Conservation (phyloP, 208 protist genomes). For the Herpetomonas muscarum region DNA sequence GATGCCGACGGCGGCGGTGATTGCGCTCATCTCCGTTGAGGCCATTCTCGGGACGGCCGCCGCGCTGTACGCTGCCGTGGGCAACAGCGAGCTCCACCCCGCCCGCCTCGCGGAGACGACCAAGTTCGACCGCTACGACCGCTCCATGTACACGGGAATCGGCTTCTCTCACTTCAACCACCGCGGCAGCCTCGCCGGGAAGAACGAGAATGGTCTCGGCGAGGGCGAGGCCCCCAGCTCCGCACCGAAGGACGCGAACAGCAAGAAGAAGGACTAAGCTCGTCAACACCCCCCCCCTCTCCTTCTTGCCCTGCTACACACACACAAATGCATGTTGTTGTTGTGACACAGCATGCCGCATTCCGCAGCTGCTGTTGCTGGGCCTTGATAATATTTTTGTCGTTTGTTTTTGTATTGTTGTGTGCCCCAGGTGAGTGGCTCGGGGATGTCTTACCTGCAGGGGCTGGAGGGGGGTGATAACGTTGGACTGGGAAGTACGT, state of each 20-base stretch:
- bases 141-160: conserved; percentile 52
- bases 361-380: too few relatives aligned
- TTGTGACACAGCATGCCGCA: too few relatives aligned
- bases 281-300: neutral
- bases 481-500: too few relatives aligned
- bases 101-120: conserved; percentile 63
- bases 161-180: conserved; percentile 89
- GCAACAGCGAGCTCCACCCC: conserved; percentile 29
- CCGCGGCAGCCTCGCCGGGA: conserved; percentile 40
- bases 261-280: conserved; percentile 41
- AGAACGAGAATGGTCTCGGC: conserved; percentile 9
- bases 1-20: conserved; percentile 6
- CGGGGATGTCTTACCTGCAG: too few relatives aligned
- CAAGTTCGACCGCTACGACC: conserved; percentile 60
- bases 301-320: too few relatives aligned
- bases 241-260: conserved; percentile 26
- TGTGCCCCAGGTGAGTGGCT: too few relatives aligned
- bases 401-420: too few relatives aligned
- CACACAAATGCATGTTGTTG: too few relatives aligned
- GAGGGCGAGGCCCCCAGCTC: conserved; percentile 20
- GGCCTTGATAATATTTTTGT: too few relatives aligned
- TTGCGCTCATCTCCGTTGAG: conserved; percentile 18
- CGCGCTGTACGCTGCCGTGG: conserved; percentile 54
- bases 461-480: too few relatives aligned
- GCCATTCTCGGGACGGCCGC: conserved; percentile 29